A percentile compares a stretch with the other conserved stretches of the same genome.
Evolutionary conservation across 306 rosid species (phyloP).

Genomic region (Hippophae tibetana): DNA sequence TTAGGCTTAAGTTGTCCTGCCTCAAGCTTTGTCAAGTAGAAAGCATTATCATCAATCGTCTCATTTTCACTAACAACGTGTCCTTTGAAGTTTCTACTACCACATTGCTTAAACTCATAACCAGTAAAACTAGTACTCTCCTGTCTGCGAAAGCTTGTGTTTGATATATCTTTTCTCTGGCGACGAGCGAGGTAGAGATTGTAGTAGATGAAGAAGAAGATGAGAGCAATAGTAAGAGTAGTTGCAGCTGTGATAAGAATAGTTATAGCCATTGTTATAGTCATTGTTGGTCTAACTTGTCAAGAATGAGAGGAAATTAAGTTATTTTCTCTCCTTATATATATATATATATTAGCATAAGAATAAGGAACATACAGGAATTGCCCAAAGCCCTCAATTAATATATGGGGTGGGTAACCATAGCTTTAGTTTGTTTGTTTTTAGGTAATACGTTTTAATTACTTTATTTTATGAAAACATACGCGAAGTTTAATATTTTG

Average conservation of each 20-base stretch:
- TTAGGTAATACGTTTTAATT: too few species aligned
- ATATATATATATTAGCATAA: background rate
- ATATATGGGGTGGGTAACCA: too few species aligned
- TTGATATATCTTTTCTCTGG: conserved; percentile 18
- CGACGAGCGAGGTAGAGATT: conserved; percentile 21
- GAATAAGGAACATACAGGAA: too few species aligned
- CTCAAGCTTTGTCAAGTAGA: conserved; percentile 38
- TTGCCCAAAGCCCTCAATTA: too few species aligned
- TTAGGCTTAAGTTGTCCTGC: conserved; percentile 23
- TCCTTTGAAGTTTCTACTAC: conserved; percentile 40
- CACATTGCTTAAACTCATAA: conserved; percentile 28
- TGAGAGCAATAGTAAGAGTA: conserved; percentile 25
- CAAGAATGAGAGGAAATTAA: background rate
- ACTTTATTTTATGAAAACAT: too few species aligned
- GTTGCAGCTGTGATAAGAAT: conserved; percentile 44
- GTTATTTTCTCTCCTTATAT: background rate
- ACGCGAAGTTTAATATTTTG: too few species aligned
- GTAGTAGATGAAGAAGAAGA: conserved; percentile 31
- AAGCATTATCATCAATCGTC: conserved; percentile 15
- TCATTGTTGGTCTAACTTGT: conserved; percentile 24
- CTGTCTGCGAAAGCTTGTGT: conserved; percentile 26
- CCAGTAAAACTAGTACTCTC: conserved; percentile 18
- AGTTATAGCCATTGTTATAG: conserved; percentile 30
- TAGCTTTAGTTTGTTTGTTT: too few species aligned
- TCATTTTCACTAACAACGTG: conserved; percentile 40